Evolutionary conservation across 306 rosid species (phyloP).

Genomic region (Sophora flavescens): DNA sequence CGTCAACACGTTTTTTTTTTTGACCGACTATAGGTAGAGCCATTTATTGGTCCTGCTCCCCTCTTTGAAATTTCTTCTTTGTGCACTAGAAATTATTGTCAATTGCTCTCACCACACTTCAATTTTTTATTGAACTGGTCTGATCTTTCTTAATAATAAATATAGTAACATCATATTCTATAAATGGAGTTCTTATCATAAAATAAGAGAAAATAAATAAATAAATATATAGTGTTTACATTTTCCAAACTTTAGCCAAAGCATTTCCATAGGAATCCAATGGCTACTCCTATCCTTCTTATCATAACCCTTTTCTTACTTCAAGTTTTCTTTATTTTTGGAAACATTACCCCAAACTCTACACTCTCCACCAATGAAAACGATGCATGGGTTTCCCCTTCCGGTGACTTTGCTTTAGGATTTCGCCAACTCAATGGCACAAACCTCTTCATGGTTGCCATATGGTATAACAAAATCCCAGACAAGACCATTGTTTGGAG

Average conservation of each 20-base stretch:
- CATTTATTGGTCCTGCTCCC: no score
- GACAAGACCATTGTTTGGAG: slow-evolving; percentile 58
- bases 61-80: neutral
- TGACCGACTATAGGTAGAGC: no score
- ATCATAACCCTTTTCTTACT: slow-evolving; percentile 1
- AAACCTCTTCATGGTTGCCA: slow-evolving; percentile 50
- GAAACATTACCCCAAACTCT: neutral
- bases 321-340: neutral
- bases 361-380: slow-evolving; percentile 43
- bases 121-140: neutral
- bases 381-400: slow-evolving; percentile 44
- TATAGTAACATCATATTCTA: no score
- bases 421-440: slow-evolving; percentile 42
- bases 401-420: slow-evolving; percentile 66
- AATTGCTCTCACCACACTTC: neutral
- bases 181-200: no score
- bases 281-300: slow-evolving; percentile 23
- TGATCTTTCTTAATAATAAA: neutral
- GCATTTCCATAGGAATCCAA: neutral
- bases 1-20: no score
- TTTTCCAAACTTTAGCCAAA: neutral
- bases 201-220: no score
- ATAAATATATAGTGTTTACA: neutral
- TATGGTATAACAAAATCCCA: slow-evolving; percentile 60
- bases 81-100: neutral